Base-by-base conservation (phyloP, 306 rosid genomes). In the Rosa persica region DNA sequence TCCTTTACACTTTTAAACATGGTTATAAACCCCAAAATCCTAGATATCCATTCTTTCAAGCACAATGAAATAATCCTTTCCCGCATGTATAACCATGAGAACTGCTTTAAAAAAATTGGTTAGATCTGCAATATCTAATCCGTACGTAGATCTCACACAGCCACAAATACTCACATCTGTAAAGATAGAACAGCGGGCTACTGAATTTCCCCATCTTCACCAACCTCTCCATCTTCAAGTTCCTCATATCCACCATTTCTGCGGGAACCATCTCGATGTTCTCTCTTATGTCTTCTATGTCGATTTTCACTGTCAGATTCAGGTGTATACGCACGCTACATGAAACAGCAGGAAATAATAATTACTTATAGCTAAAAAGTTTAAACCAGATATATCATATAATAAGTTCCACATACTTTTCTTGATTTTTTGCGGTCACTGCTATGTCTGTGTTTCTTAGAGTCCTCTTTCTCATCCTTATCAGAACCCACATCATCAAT, bases 181-280 rank as follows among this genome's bases (percentile, higher is more conserved):
- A 51, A 60, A 19, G 25, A n/a, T 38, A 49, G 16, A 62, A 79
- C 30, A 61, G 16, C 10, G 68, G 49, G 47, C 73, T 80, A 86
- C 75, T 89, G 82, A 77, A 85, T 85, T 86, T 90, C 99, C 34
- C 76, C 96, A 78, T 96, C 99, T 78, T 91, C 98, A 6, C 99
- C 98, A 38, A 96, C 89, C 84, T 96, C 99, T 44, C 99, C 99
- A 12, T 96, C 99, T 91, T 96, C 99, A 80, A 96, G 98, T 54
- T 96, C 99, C 27, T 81, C 98, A 20, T 75, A 74, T 66, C 92
- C 94, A 25, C 93, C 91, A 75, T 68, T 83, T 87, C 86, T 93
- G 48, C 93, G 87, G 30, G 95, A 88, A 69, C 87, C 82, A 67
- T 90, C 97, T 54, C 93, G 89, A 78, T 90, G 96, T 65, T 95